phyloP scores from a whole-genome alignment of 495 filamentous ascomycete species.

The Trichoderma reesei region DNA sequence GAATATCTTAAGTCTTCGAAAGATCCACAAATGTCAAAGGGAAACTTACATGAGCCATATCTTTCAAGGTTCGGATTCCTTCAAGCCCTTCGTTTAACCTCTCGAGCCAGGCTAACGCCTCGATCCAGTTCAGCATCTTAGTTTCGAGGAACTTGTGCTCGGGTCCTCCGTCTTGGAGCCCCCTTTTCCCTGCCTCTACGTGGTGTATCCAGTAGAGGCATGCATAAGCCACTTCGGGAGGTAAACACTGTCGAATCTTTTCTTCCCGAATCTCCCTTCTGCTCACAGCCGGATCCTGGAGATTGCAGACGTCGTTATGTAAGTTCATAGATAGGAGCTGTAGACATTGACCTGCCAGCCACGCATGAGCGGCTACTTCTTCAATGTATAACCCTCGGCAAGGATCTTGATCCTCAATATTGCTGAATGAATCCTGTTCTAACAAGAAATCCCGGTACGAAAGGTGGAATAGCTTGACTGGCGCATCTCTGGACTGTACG shows the following conservation, averaged over 20 bases:
- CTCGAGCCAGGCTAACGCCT: conserved; percentile 19
- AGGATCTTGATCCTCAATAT: not conserved
- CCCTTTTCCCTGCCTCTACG: conserved; percentile 15
- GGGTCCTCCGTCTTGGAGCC: conserved; percentile 15
- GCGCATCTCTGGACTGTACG: conserved; percentile 14
- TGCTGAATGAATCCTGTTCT: conserved; percentile 10
- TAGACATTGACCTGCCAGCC: conserved; percentile 21
- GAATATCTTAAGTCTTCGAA: too few species aligned
- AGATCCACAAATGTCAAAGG: not conserved
- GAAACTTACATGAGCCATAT: not conserved
- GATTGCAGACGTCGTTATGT: conserved; percentile 16
- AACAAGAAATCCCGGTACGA: conserved; percentile 24
- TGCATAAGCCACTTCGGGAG: conserved; percentile 19
- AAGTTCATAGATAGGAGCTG: conserved; percentile 16
- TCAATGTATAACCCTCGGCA: conserved; percentile 20
- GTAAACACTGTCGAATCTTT: conserved; percentile 13
- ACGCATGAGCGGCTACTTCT: conserved; percentile 12
- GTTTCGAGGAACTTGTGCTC: conserved; percentile 20
- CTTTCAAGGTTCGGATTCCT: not conserved
- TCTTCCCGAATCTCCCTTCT: not conserved
- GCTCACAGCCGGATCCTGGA: not conserved
- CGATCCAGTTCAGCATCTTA: conserved; percentile 27
- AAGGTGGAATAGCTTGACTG: conserved; percentile 19
- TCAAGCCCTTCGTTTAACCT: not conserved
- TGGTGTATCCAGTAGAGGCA: conserved; percentile 36